Base-by-base conservation (phyloP, 169 alveolate species). In the Hepatocystis sp. region DNA sequence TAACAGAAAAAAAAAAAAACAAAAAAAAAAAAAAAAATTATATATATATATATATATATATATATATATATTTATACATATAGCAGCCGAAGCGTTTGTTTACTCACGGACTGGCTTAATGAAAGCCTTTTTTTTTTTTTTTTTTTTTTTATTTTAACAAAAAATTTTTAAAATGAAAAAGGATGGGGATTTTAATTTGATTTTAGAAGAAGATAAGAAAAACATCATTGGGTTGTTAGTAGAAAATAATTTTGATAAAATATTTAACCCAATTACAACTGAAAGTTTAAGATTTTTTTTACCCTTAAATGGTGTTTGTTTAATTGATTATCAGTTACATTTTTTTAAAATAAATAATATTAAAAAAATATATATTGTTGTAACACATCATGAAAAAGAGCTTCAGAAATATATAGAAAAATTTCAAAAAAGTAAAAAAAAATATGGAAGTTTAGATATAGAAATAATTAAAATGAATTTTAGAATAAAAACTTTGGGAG, bases 311-410 rank as follows among this genome's bases (percentile, higher is more conserved):
- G 86, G 86, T 1, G 58, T 46, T 11, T 71, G 46, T 42, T 40
- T 71, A 58, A 71, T 71, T 1, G 86, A 71, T 58, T 71, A 56
- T 17, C 86, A 71, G 47, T 71, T 71, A 30, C 86, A 71, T 32
- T 71, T 71, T 36, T 71, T 71, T 25, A 71, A 28, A 25, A 47
- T 42, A 21, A 71, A 71, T 32, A 60, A 71, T 58, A 56, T 71
- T 11, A 71, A 71, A 46, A 71, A 71, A 17, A 71, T 71, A 40
- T 71, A 71, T 51, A 19, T 71, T 19, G 67, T 71, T 34, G 86
- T 71, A 13, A 71, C 86, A 17, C 86, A 71, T 44, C 86, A 71
- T 63, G 86, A 71, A 51, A 71, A 71, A 17, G 86, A 71, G 15
- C 46, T 71, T 3, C 53, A 21, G 25, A 32, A 60, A 23, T 71